These are phyloP conservation scores for Candida germanica DNA, from an alignment of 805 yeast genomes.

Conservation along the genomic window DNA sequence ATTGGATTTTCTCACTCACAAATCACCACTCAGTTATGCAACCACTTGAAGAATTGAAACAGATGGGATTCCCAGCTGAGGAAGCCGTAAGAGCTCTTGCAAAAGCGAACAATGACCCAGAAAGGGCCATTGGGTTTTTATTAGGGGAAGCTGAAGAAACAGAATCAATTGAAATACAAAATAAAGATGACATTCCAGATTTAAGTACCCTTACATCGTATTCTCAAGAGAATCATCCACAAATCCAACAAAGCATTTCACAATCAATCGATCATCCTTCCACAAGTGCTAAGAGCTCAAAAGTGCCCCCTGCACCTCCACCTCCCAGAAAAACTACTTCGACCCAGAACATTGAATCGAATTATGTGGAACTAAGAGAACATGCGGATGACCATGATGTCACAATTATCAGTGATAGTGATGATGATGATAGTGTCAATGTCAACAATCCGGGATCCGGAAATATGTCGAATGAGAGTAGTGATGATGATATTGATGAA, in stretches of 20 bases:
- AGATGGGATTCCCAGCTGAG: slow-evolving; percentile 41
- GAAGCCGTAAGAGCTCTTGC: slow-evolving; percentile 38
- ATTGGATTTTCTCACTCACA: too few relatives aligned
- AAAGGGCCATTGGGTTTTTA: slow-evolving; percentile 29
- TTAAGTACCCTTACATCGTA: not conserved
- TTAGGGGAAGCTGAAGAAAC: slow-evolving; percentile 35
- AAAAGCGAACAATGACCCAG: slow-evolving; percentile 21
- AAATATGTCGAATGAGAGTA: too few relatives aligned
- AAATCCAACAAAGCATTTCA: too few relatives aligned
- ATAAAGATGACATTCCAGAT: slow-evolving; percentile 12
- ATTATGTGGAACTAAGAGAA: not conserved
- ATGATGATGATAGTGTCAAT: not conserved
- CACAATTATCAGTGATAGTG: not conserved
- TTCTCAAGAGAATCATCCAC: too few relatives aligned
- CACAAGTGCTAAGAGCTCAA: too few relatives aligned
- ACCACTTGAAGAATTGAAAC: slow-evolving; percentile 13
- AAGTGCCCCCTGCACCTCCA: not conserved
- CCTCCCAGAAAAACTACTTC: not conserved
- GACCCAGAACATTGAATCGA: not conserved
- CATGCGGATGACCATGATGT: not conserved
- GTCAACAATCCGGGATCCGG: not conserved
- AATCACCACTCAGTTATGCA: too few relatives aligned
- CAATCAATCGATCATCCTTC: too few relatives aligned
- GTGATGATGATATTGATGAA: not conserved
- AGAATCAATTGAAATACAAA: slow-evolving; percentile 15